Conservation (phyloP, 108 stramenopile species). For the Cyclotella choctawhatcheeana region DNA sequence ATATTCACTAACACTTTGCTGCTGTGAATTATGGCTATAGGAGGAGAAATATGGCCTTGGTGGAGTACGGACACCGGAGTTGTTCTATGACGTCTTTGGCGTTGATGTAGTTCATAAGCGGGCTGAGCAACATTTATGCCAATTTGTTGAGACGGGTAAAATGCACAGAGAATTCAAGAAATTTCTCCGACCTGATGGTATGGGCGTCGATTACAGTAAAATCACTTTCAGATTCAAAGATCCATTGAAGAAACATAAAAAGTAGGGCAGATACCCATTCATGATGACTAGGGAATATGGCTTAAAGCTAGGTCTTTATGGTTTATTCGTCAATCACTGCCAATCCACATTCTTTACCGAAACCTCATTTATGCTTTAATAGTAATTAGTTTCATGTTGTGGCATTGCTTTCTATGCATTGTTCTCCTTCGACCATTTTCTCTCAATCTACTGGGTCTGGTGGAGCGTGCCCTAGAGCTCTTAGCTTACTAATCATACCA, state of each 20-base stretch:
- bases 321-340: not conserved
- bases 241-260: conserved; percentile 4
- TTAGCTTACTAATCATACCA: conserved; percentile 71
- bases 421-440: too few relatives aligned
- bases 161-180: conserved; percentile 75
- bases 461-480: conserved; percentile 47
- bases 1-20: not conserved
- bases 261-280: not conserved
- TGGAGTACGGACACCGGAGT: conserved; percentile 76
- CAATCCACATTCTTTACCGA: not conserved
- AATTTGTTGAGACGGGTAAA: conserved; percentile 66
- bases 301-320: not conserved
- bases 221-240: conserved; percentile 59
- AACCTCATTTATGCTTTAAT: too few relatives aligned
- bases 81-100: conserved; percentile 82
- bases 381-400: too few relatives aligned
- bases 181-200: conserved; percentile 74
- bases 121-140: conserved; percentile 72
- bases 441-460: not conserved
- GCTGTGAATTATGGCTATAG: too few relatives aligned
- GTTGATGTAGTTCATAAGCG: conserved; percentile 80
- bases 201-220: conserved; percentile 85
- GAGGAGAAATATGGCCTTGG: conserved; percentile 86
- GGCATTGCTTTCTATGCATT: too few relatives aligned
- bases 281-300: too few relatives aligned